A percentile compares a stretch with the other conserved stretches of the same genome.
These are phyloP conservation scores for Auricularia sp. DNA, from an alignment of 768 basidiomycete genomes.

Conservation along the genomic window DNA sequence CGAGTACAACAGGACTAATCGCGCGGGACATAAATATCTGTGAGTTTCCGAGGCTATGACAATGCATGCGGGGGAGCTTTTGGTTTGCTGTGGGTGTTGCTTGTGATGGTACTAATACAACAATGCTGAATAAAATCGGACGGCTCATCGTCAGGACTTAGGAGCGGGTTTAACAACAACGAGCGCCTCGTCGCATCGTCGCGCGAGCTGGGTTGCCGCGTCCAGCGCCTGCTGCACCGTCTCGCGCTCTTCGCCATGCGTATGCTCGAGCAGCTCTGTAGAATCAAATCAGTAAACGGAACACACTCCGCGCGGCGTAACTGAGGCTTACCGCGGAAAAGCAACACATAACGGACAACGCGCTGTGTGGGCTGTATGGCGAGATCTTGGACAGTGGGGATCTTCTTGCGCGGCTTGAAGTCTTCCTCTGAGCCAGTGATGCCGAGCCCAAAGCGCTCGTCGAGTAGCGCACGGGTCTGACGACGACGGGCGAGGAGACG, in stretches of 20 bases:
- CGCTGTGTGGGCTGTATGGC: constrained; percentile 56
- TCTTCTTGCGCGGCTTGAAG: constrained; percentile 6
- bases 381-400: constrained; percentile 38
- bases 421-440: no score
- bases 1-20: no score
- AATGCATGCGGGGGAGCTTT: no score
- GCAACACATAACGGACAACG: constrained; percentile 50
- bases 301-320: neutral
- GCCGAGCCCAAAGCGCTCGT: no score
- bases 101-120: no score
- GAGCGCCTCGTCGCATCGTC: neutral
- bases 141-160: no score
- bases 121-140: no score
- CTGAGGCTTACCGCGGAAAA: constrained; percentile 42
- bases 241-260: neutral
- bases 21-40: no score
- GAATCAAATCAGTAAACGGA: neutral
- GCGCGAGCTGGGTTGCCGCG: neutral
- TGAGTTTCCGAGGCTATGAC: no score
- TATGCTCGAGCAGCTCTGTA: neutral
- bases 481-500: neutral
- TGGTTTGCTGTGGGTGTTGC: no score
- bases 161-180: neutral
- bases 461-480: neutral
- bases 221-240: neutral